A percentile compares a stretch with the other conserved stretches of the same genome.
phyloP scores from a whole-genome alignment of 345 rosid genomes.

The Fremontodendron californicum region DNA sequence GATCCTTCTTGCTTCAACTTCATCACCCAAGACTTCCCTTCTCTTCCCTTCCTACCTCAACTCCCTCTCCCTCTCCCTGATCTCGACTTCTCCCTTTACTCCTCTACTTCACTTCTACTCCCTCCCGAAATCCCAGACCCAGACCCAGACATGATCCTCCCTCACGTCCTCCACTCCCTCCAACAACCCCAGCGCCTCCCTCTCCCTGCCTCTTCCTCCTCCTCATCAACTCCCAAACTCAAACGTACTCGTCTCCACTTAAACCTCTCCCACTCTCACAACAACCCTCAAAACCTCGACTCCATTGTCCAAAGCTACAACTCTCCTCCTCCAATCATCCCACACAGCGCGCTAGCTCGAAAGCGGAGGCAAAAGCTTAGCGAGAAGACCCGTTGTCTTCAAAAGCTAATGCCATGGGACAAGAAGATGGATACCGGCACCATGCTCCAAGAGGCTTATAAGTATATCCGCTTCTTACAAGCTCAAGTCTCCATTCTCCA shows the following conservation, averaged over 20 bases:
- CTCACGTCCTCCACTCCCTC: not conserved
- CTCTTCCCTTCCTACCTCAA: not conserved
- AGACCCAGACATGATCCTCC: not conserved
- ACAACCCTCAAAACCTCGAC: constrained; percentile 3
- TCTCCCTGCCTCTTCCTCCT: not conserved
- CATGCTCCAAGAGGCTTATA: constrained; percentile 52
- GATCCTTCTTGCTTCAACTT: not conserved
- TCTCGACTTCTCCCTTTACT: not conserved
- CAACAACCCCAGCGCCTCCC: not conserved
- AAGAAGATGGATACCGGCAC: constrained; percentile 47
- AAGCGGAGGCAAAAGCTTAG: constrained; percentile 32
- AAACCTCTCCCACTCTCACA: not conserved
- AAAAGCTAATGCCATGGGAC: constrained; percentile 61
- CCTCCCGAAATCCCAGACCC: too few species aligned
- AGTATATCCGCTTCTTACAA: constrained; percentile 53
- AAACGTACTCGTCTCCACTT: not conserved
- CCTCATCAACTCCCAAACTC: not conserved
- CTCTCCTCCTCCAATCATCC: not conserved
- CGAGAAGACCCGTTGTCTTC: constrained; percentile 44
- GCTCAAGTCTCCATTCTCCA: constrained; percentile 48
- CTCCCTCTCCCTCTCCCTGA: too few species aligned
- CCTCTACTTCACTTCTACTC: too few species aligned
- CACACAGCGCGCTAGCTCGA: constrained; percentile 4
- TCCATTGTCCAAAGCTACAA: constrained; percentile 7
- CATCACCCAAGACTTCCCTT: constrained; percentile 2